A percentile compares a stretch with the other conserved stretches of the same genome.
phyloP scores from a whole-genome alignment of 345 rosid species.

The Cochlearia excelsa region DNA sequence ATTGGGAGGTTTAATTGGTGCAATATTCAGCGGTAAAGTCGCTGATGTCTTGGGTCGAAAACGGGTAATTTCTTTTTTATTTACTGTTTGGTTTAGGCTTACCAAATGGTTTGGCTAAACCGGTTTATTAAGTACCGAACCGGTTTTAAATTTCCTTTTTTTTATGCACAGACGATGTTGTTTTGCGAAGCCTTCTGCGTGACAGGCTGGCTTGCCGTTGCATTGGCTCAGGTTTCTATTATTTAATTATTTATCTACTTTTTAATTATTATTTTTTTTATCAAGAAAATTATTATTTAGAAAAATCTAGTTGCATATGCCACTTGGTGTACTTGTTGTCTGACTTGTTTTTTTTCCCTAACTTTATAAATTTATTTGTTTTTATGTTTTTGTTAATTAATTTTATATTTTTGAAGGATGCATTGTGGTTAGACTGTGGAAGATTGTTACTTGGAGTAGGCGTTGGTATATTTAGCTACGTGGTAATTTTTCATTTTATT shows the following conservation, averaged over 20 bases:
- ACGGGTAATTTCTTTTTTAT: constrained; percentile 19
- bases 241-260: neutral
- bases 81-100: constrained; percentile 1
- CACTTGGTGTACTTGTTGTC: constrained; percentile 15
- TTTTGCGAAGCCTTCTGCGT: constrained; percentile 36
- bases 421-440: constrained; percentile 43
- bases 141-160: neutral
- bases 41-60: constrained; percentile 41
- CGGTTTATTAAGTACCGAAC: constrained; percentile 4
- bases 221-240: constrained; percentile 41
- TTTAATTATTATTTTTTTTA: too few relatives aligned
- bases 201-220: constrained; percentile 43
- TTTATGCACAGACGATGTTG: constrained; percentile 41
- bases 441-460: constrained; percentile 42
- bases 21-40: constrained; percentile 39
- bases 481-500: constrained; percentile 29
- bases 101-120: neutral
- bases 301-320: too few relatives aligned
- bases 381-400: neutral
- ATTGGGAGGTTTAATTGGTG: constrained; percentile 43
- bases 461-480: constrained; percentile 41
- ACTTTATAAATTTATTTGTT: neutral
- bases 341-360: neutral
- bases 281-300: too few relatives aligned
- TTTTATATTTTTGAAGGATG: constrained; percentile 22